Percentiles rank a stretch among this genome's conserved stretches.
phyloP scores from a whole-genome alignment of 2,329 filamentous ascomycete genomes.

The Rhynchosporium graminicola region DNA sequence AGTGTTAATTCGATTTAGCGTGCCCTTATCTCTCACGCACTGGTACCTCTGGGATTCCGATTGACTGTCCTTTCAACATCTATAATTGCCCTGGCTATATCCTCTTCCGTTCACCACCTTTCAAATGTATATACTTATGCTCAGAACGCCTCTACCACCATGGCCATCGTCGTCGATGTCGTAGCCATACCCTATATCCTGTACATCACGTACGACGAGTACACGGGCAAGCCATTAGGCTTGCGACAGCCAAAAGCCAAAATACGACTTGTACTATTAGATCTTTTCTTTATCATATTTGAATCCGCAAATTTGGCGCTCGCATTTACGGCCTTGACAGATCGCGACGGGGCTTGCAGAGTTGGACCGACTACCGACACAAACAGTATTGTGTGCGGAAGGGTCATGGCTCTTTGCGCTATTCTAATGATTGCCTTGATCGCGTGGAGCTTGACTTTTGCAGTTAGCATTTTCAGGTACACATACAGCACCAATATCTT shows the following conservation, averaged over 20 bases:
- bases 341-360: slow-evolving; percentile 60
- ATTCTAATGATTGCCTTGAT: slow-evolving; percentile 80
- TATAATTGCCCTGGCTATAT: slow-evolving; percentile 75
- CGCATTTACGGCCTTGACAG: slow-evolving; percentile 79
- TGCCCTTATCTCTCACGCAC: slow-evolving; percentile 48
- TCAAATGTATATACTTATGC: slow-evolving; percentile 44
- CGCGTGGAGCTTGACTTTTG: slow-evolving; percentile 89
- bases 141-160: slow-evolving; percentile 76
- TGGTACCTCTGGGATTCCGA: slow-evolving; percentile 83
- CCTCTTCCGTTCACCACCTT: slow-evolving; percentile 69
- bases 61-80: slow-evolving; percentile 82
- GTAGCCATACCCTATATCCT: slow-evolving; percentile 86
- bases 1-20: slow-evolving; percentile 30
- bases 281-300: slow-evolving; percentile 96
- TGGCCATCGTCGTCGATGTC: slow-evolving; percentile 86
- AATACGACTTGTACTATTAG: slow-evolving; percentile 83
- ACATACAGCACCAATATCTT: slow-evolving; percentile 19
- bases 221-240: slow-evolving; percentile 89
- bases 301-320: slow-evolving; percentile 90
- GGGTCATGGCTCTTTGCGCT: slow-evolving; percentile 71
- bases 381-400: slow-evolving; percentile 54
- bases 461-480: slow-evolving; percentile 76
- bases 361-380: slow-evolving; percentile 42
- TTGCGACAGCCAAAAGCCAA: slow-evolving; percentile 82
- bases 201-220: slow-evolving; percentile 96